Percentiles rank a stretch among this genome's conserved stretches.
These are phyloP conservation scores for Endocladia muricata DNA, from an alignment of 31 red algal genomes.

Conservation along the genomic window DNA sequence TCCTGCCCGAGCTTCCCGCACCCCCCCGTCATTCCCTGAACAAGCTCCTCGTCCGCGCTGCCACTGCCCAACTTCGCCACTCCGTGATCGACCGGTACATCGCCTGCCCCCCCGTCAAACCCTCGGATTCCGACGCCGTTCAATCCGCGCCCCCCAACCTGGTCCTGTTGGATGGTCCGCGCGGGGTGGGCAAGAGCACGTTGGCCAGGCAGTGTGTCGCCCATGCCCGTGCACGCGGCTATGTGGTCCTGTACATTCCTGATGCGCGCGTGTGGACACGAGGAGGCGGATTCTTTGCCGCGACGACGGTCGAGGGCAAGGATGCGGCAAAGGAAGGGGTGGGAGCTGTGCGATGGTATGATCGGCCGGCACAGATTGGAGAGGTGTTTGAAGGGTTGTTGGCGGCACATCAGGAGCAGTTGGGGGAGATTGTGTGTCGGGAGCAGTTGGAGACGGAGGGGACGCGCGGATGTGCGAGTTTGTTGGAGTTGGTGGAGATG, in stretches of 20 bases:
- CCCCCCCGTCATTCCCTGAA: too few species aligned
- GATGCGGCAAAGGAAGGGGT: conserved; percentile 28
- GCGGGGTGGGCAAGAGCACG: conserved; percentile 55
- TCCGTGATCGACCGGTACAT: neutral
- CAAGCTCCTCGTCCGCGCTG: neutral
- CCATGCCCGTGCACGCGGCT: conserved; percentile 31
- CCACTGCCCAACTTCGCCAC: neutral
- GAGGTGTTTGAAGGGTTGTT: conserved; percentile 32
- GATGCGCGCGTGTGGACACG: conserved; percentile 37
- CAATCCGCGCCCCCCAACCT: conserved; percentile 7
- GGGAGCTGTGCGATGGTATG: conserved; percentile 42
- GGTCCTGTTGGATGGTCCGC: conserved; percentile 41
- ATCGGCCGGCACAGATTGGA: conserved; percentile 32
- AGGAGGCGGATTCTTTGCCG: conserved; percentile 53
- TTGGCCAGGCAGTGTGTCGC: conserved; percentile 30
- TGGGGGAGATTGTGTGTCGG: conserved; percentile 32
- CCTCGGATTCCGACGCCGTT: too few species aligned
- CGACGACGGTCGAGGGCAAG: conserved; percentile 24
- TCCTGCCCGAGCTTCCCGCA: too few species aligned
- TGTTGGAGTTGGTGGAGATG: conserved; percentile 47
- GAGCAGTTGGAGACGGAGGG: conserved; percentile 5
- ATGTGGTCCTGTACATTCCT: conserved; percentile 47
- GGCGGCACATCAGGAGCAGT: conserved; percentile 4
- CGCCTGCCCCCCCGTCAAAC: too few species aligned
- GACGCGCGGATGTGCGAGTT: conserved; percentile 18